Evolutionary conservation across 2,329 filamentous ascomycete genomes (phyloP).

Genomic region (Aspergillus glaucus): DNA sequence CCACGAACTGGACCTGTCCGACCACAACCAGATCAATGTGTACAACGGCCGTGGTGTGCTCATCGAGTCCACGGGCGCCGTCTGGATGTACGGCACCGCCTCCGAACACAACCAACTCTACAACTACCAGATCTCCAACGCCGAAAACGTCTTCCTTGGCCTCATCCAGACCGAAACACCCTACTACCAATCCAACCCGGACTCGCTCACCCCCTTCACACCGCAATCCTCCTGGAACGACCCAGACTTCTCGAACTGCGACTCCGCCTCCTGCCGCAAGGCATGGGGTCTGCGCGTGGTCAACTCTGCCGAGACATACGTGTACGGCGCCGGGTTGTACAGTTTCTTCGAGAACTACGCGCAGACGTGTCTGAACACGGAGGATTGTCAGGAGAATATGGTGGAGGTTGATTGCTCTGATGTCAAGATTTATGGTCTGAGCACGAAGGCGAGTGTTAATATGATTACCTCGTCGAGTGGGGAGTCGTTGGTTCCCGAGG

Average conservation of each 20-base stretch:
- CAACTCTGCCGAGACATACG: conserved; percentile 59
- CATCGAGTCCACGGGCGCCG: conserved; percentile 70
- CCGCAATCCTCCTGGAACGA: conserved; percentile 36
- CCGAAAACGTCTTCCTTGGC: conserved; percentile 73
- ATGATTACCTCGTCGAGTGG: conserved; percentile 54
- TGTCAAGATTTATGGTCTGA: conserved; percentile 62
- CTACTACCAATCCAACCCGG: conserved; percentile 75
- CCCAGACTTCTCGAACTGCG: conserved; percentile 62
- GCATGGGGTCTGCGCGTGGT: conserved; percentile 69
- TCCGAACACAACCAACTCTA: conserved; percentile 57
- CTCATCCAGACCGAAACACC: conserved; percentile 86
- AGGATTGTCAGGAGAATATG: conserved; percentile 73
- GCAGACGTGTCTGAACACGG: conserved; percentile 60
- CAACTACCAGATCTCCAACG: conserved; percentile 79
- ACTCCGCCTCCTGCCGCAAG: conserved; percentile 56
- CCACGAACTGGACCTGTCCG: conserved; percentile 72
- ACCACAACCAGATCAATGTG: conserved; percentile 64
- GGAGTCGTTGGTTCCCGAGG: conserved; percentile 29
- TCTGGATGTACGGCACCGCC: conserved; percentile 73
- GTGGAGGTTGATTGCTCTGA: conserved; percentile 61
- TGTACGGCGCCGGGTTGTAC: conserved; percentile 72
- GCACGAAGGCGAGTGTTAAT: conserved; percentile 67
- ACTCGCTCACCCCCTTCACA: conserved; percentile 50
- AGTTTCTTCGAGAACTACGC: conserved; percentile 78
- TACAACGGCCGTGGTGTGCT: conserved; percentile 82